A percentile compares a stretch with the other conserved stretches of the same genome.
phyloP scores from a whole-genome alignment of 2,329 filamentous ascomycete genomes.

The Xylariaceae sp. region DNA sequence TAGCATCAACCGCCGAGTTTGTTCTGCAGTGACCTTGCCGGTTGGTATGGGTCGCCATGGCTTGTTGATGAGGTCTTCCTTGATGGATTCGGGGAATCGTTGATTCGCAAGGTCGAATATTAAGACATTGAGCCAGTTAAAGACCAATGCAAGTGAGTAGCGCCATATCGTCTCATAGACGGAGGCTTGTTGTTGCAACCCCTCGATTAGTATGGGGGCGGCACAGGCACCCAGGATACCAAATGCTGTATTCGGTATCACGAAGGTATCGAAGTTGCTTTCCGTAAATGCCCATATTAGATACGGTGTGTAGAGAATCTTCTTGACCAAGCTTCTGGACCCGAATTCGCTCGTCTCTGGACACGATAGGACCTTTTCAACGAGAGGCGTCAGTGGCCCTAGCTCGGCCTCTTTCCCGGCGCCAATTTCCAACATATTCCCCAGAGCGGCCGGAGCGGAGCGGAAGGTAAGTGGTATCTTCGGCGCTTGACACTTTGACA shows the following conservation, averaged over 20 bases:
- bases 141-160: conserved; percentile 13
- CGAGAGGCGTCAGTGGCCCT: too few relatives aligned
- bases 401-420: too few relatives aligned
- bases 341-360: conserved; percentile 16
- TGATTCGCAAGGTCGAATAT: conserved; percentile 33
- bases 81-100: conserved; percentile 24
- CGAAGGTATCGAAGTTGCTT: conserved; percentile 34
- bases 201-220: conserved; percentile 11
- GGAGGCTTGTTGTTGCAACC: conserved; percentile 9
- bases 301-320: conserved; percentile 15
- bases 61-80: conserved; percentile 34
- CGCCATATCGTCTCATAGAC: conserved; percentile 14
- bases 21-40: conserved; percentile 13
- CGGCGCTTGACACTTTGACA: too few relatives aligned
- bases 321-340: conserved; percentile 8
- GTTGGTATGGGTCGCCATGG: conserved; percentile 31
- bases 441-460: too few relatives aligned
- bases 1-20: conserved; percentile 27
- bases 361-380: too few relatives aligned
- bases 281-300: conserved; percentile 29
- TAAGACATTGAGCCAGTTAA: conserved; percentile 29
- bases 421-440: too few relatives aligned
- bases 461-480: too few relatives aligned
- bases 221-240: conserved; percentile 32
- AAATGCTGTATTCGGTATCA: conserved; percentile 32